Evolutionary conservation across 352 stramenopile genomes (phyloP), one percentile per base, ranked within the genome.

Genomic region (Phytophthora chlamydospora): DNA sequence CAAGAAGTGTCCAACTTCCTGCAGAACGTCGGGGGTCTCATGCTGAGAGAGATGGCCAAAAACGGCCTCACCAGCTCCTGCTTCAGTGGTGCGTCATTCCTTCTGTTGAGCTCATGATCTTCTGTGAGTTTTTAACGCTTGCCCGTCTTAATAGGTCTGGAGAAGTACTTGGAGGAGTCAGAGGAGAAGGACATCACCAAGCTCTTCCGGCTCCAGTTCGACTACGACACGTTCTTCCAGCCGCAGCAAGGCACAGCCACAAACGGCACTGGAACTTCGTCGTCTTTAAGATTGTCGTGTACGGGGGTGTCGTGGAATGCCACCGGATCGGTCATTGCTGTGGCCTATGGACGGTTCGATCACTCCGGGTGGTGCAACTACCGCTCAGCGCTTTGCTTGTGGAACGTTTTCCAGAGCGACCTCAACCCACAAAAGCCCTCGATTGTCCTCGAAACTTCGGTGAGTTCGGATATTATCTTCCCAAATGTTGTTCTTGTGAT

Each of bases 351-450:
- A 21, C 76, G 88, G 24, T 90, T 93, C 19, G 86, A 97, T 53
- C 81, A 96, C 61, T 82, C 76, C 2, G 89, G 89, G 0, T 97
- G 89, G 89, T 97, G 89, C 71, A 85, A 96, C 56, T 93, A 90
- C 36, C 86, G 85, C 36, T 93, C 86, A 6, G 86, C 88, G 34
- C 65, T 97, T 27, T 95, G 85, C 51, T 70, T 91, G 52, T 97
- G 89, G 89, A 90, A 83, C 40, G 78, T 96, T 29, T 96, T 96
- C 47, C 82, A 90, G 53, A 65, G 73, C 11, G 85, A 94, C 34
- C 85, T 94, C 17, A 89, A 89, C 35, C 48, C 78, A 1, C 41
- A 52, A 33, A 89, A 89, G 58, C 80, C 85, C 1, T 81, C 73
- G n/a, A 53, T 84, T 3, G 82, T 93, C 33, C 80, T 93, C n/a